Evolutionary conservation across 108 stramenopile species (phyloP).

Genomic region (Schizochytrium sp.): DNA sequence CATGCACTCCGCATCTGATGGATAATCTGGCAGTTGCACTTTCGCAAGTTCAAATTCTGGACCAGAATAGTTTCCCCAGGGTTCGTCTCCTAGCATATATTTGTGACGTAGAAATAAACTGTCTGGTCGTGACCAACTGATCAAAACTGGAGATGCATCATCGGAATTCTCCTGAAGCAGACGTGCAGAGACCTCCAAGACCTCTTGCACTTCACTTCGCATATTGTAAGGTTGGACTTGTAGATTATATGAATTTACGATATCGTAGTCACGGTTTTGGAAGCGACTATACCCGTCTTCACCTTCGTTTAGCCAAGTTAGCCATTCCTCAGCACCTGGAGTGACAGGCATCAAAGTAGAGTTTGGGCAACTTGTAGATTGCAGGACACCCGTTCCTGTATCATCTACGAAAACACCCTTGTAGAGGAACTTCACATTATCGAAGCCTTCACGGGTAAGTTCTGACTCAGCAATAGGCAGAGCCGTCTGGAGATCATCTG

Average conservation of each 20-base stretch:
- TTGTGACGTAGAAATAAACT: slow-evolving; percentile 30
- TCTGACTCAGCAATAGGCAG: slow-evolving; percentile 10
- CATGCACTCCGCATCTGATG: background rate
- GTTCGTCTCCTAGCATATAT: slow-evolving; percentile 3
- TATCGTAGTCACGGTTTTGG: slow-evolving; percentile 22
- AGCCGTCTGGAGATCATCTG: background rate
- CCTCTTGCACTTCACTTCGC: background rate
- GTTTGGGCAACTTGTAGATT: slow-evolving; percentile 20
- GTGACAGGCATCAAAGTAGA: background rate
- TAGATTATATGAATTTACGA: background rate
- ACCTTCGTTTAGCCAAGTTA: background rate
- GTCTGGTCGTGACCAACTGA: slow-evolving; percentile 22
- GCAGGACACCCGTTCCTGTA: background rate
- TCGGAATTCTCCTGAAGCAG: background rate
- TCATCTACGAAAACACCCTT: slow-evolving; percentile 11
- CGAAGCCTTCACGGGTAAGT: slow-evolving; percentile 38
- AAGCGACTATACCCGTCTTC: slow-evolving; percentile 47
- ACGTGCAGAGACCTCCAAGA: slow-evolving; percentile 51
- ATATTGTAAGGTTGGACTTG: background rate
- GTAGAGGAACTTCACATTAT: slow-evolving; percentile 5
- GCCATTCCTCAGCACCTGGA: slow-evolving; percentile 5
- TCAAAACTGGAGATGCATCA: background rate
- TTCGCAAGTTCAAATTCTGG: slow-evolving; percentile 34
- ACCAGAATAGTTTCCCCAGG: slow-evolving; percentile 43
- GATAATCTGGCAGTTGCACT: slow-evolving; percentile 33